Conservation (phyloP, 2,329 filamentous ascomycete genomes). For the Neurospora sp. region DNA sequence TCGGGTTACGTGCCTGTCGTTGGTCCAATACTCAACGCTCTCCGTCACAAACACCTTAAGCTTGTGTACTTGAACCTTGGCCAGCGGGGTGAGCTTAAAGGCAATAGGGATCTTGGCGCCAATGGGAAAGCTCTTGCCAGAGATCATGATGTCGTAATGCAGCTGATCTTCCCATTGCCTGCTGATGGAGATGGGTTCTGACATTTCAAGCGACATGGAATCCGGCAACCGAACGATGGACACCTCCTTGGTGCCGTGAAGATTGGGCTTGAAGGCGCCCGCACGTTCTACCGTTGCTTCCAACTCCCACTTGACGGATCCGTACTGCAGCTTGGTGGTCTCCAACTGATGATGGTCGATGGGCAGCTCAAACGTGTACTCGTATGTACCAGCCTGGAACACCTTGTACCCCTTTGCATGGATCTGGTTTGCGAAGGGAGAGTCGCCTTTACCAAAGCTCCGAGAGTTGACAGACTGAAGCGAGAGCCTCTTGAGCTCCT, state of each 20-base stretch:
- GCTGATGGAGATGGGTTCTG: conserved; percentile 88
- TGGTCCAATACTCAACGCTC: conserved; percentile 83
- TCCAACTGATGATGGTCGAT: conserved; percentile 84
- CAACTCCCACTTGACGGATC: conserved; percentile 78
- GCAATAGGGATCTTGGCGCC: conserved; percentile 83
- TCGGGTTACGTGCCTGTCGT: conserved; percentile 72
- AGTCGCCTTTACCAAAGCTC: conserved; percentile 75
- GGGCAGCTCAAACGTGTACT: conserved; percentile 72
- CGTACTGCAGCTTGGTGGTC: conserved; percentile 78
- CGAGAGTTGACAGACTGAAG: conserved; percentile 72
- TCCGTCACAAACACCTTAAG: conserved; percentile 89
- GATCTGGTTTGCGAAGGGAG: conserved; percentile 47
- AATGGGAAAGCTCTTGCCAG: conserved; percentile 86
- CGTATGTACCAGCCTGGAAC: conserved; percentile 63
- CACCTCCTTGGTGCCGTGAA: conserved; percentile 74
- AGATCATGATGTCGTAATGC: conserved; percentile 93
- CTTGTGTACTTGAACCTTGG: conserved; percentile 87
- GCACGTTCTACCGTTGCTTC: conserved; percentile 78
- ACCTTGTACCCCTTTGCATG: conserved; percentile 70
- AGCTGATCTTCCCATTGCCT: conserved; percentile 91
- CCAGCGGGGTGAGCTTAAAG: conserved; percentile 84
- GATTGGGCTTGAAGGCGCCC: conserved; percentile 81
- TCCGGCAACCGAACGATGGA: conserved; percentile 75
- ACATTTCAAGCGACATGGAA: conserved; percentile 79
- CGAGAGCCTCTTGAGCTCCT: conserved; percentile 58